phyloP scores from a whole-genome alignment of 352 stramenopile species.

The Phytophthora parvispora region DNA sequence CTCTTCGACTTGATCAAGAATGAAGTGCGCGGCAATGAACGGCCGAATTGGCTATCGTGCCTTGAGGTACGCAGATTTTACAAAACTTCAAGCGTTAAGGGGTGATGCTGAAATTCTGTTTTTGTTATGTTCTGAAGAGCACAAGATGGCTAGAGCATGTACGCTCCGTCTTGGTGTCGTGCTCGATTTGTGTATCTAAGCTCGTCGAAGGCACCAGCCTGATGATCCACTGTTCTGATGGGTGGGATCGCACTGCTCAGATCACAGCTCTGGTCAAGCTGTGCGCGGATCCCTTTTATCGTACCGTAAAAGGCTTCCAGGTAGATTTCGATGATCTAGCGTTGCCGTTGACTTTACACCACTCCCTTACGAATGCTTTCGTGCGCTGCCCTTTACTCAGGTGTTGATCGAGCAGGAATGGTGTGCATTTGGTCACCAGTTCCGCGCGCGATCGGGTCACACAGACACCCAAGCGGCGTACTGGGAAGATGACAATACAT shows the following conservation, averaged over 20 bases:
- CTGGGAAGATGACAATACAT: conserved; percentile 97
- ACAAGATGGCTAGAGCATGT: conserved; percentile 89
- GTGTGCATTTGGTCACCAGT: conserved; percentile 99
- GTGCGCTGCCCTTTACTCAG: not conserved
- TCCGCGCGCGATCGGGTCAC: conserved; percentile 92
- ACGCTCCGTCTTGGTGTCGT: conserved; percentile 87
- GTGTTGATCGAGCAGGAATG: conserved; percentile 99
- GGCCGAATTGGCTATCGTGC: conserved; percentile 83
- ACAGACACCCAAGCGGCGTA: conserved; percentile 74
- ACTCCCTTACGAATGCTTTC: not conserved
- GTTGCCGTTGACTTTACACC: not conserved
- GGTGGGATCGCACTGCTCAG: conserved; percentile 99
- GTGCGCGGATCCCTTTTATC: conserved; percentile 98
- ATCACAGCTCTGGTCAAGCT: conserved; percentile 96
- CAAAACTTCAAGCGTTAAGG: too few species aligned
- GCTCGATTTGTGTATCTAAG: conserved; percentile 93
- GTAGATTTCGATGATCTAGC: conserved; percentile 12
- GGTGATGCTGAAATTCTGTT: conserved; percentile 4
- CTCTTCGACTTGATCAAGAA: conserved; percentile 90
- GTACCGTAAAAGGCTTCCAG: conserved; percentile 97
- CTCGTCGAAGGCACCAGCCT: conserved; percentile 93
- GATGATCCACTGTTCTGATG: conserved; percentile 99
- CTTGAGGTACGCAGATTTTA: conserved; percentile 83
- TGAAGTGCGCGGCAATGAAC: conserved; percentile 82
- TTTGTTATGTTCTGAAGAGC: conserved; percentile 47